Evolutionary conservation across 2,329 filamentous ascomycete species (phyloP).

Genomic region (Hymenoscyphus albidus): DNA sequence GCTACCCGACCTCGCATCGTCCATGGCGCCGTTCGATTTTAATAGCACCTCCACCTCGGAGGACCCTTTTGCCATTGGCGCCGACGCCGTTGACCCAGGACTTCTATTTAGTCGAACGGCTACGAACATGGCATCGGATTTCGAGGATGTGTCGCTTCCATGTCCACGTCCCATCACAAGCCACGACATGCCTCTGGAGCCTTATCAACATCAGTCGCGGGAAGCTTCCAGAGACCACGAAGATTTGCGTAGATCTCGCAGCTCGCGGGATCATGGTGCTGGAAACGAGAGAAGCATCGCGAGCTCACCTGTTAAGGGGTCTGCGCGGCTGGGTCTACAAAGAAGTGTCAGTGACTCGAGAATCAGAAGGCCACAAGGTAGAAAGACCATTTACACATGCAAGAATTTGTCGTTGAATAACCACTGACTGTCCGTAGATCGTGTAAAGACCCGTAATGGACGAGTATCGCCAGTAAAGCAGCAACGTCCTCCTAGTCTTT

Average conservation of each 20-base stretch:
- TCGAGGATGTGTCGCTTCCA: constrained; percentile 28
- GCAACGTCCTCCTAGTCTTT: constrained; percentile 45
- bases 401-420: constrained; percentile 1
- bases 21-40: constrained; percentile 40
- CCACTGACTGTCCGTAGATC: constrained; percentile 23
- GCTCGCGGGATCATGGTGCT: constrained; percentile 23
- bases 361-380: constrained; percentile 27
- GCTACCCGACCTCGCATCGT: constrained; percentile 38
- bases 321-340: constrained; percentile 27
- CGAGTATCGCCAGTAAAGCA: constrained; percentile 49
- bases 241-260: constrained; percentile 29
- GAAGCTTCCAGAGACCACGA: constrained; percentile 33
- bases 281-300: constrained; percentile 28
- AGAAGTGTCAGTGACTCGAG: constrained; percentile 32
- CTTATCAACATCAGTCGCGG: constrained; percentile 34
- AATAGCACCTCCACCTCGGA: constrained; percentile 40
- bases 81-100: constrained; percentile 55
- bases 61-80: constrained; percentile 49
- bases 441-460: constrained; percentile 24
- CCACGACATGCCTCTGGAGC: constrained; percentile 25
- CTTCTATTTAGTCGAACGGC: constrained; percentile 49
- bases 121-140: constrained; percentile 21
- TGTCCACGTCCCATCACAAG: constrained; percentile 29
- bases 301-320: constrained; percentile 33
- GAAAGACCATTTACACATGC: not conserved